phyloP scores from a whole-genome alignment of 768 basidiomycete genomes.

The Astraeus odoratus region DNA sequence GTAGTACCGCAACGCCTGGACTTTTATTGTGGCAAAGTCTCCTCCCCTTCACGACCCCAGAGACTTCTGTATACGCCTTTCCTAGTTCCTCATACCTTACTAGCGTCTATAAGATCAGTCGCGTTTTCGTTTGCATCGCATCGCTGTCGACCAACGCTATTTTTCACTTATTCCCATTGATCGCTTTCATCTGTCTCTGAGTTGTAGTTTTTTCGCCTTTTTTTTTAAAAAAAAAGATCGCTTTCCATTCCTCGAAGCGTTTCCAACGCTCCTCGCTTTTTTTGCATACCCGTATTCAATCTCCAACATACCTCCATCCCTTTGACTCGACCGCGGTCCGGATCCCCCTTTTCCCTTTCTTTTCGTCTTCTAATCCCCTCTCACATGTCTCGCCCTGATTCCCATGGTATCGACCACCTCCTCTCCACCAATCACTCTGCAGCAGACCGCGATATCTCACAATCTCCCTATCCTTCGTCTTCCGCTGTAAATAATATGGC shows the following conservation, averaged over 20 bases:
- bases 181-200: constrained; percentile 23
- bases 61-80: constrained; percentile 5
- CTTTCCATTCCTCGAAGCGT: constrained; percentile 15
- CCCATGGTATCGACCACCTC: constrained; percentile 33
- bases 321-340: not conserved
- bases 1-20: constrained; percentile 25
- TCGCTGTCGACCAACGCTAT: constrained; percentile 25
- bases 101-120: constrained; percentile 24
- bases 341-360: not conserved
- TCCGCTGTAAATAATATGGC: constrained; percentile 5
- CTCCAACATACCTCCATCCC: constrained; percentile 24
- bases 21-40: constrained; percentile 21
- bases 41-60: constrained; percentile 6
- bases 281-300: constrained; percentile 24
- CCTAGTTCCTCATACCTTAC: constrained; percentile 22
- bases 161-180: constrained; percentile 11
- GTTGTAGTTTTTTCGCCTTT: constrained; percentile 22
- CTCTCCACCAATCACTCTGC: constrained; percentile 21
- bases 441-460: constrained; percentile 25
- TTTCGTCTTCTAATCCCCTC: constrained; percentile 2
- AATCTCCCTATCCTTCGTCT: constrained; percentile 12
- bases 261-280: constrained; percentile 17
- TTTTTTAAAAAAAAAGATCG: constrained; percentile 17
- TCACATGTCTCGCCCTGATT: constrained; percentile 40
- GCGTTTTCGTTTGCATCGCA: constrained; percentile 26